These are phyloP conservation scores for Plectosphaerella plurivora DNA, from an alignment of 2,329 filamentous ascomycete species.

Conservation along the genomic window DNA sequence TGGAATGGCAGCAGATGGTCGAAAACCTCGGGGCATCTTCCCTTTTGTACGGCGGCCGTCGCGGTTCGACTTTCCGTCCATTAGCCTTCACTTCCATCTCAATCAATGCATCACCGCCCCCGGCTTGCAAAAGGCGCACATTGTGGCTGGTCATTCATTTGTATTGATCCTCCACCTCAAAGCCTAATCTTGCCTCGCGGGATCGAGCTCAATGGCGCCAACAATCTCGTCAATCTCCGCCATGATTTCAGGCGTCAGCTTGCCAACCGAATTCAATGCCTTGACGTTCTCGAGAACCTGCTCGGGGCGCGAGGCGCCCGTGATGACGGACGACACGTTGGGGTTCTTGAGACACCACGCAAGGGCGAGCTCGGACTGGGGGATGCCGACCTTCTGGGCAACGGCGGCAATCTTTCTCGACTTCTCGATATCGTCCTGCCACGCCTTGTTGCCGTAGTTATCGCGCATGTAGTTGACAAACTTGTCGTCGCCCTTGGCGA, in stretches of 20 bases:
- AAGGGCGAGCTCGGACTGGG: constrained; percentile 44
- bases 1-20: too few relatives aligned
- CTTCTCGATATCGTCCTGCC: constrained; percentile 43
- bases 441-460: constrained; percentile 51
- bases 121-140: too few relatives aligned
- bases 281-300: constrained; percentile 48
- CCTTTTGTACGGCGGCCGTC: too few relatives aligned
- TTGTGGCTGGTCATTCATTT: background rate
- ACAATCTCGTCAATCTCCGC: constrained; percentile 43
- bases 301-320: constrained; percentile 44
- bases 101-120: too few relatives aligned
- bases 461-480: constrained; percentile 53
- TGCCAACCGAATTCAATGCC: constrained; percentile 38
- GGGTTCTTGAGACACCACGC: constrained; percentile 51
- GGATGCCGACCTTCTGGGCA: constrained; percentile 53
- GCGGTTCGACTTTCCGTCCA: too few relatives aligned
- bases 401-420: constrained; percentile 39
- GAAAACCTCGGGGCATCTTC: too few relatives aligned
- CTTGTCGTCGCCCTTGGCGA: constrained; percentile 51
- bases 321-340: constrained; percentile 49
- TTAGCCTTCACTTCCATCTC: too few relatives aligned
- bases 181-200: constrained; percentile 11
- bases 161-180: background rate
- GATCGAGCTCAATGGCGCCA: constrained; percentile 11
- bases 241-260: constrained; percentile 45